Base-by-base conservation (phyloP, 352 stramenopile genomes). In the Phytophthora colocasiae region DNA sequence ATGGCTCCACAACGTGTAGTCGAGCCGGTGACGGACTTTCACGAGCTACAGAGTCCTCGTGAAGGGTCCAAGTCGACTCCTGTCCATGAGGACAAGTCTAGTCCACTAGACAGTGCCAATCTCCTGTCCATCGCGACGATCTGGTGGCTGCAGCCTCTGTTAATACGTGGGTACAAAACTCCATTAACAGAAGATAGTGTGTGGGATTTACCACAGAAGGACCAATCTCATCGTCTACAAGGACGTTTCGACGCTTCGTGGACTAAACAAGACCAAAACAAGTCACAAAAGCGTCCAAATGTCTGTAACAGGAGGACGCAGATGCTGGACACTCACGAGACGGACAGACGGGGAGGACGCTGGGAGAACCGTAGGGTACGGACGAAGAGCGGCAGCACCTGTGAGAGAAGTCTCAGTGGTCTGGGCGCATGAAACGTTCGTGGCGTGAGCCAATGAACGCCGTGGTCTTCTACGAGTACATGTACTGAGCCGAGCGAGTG, bases 131-230 rank as follows among this genome's bases (percentile, higher is more conserved):
- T 81, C 40, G 68, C 81, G 27, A 81, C 75, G 15, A 67, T 91
- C 29, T 85, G 69, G 67, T 91, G 82, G 82, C 51, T 91, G 26
- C 70, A 81, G 27, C 72, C 71, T 34, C 51, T 91, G 32, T 66
- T 91, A 2, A 15, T 22, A 24, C 59, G 59, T 9, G 82, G 78
- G 1, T 75, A 76, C 51, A 60, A 62, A 6, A 11, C 40, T 6
- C 71, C 80, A 31, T 58, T 91, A 27, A 61, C 73, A 19, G 71
- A 84, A 32, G 19, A 62, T 2, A 57, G 47, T 10, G 76, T 89
- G n/a, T 89, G 77, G 76, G 64, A 71, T 12, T 48, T 90, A 17
- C 72, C 75, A 1, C 31, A 64, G 14, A 50, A 49, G n/a, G 79
- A 90, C 53, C 71, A 79, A 56, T 60, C 81, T n/a, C 51, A 70